Conservation (phyloP, 805 yeast species). For the Pichia cephalocereana region DNA sequence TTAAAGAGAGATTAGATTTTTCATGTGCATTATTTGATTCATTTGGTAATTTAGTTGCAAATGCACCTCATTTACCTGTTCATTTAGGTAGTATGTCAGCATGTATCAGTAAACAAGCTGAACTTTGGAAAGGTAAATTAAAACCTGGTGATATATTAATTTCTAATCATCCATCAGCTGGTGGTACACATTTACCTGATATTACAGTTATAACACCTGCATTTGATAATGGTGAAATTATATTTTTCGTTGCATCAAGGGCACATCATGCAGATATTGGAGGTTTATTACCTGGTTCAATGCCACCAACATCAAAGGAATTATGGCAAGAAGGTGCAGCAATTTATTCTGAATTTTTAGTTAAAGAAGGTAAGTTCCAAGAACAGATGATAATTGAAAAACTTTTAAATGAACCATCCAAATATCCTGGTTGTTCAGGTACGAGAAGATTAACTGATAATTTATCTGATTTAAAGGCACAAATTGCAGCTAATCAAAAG, state of each 20-base stretch:
- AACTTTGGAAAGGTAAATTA: conserved; percentile 54
- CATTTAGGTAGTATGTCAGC: conserved; percentile 84
- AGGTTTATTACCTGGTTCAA: conserved; percentile 83
- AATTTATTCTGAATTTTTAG: conserved; percentile 68
- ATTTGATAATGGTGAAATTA: conserved; percentile 48
- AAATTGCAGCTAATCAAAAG: conserved; percentile 79
- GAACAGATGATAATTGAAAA: conserved; percentile 52
- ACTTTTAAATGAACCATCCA: conserved; percentile 65
- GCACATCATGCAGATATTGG: conserved; percentile 98
- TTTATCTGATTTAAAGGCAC: conserved; percentile 76
- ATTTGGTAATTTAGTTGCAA: conserved; percentile 72
- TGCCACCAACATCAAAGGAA: conserved; percentile 87
- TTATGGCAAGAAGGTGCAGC: conserved; percentile 89
- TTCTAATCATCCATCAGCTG: conserved; percentile 73
- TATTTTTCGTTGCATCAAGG: conserved; percentile 86
- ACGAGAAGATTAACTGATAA: conserved; percentile 79
- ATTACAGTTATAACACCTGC: conserved; percentile 92
- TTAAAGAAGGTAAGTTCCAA: conserved; percentile 64
- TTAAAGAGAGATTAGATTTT: conserved; percentile 74
- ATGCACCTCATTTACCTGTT: conserved; percentile 85
- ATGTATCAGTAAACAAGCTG: conserved; percentile 59
- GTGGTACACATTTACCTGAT: conserved; percentile 87
- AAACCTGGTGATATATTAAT: conserved; percentile 68
- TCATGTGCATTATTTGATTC: conserved; percentile 78
- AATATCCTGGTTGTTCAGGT: conserved; percentile 81